phyloP scores from a whole-genome alignment of 2,329 filamentous ascomycete genomes.

The Fusarium sp. region DNA sequence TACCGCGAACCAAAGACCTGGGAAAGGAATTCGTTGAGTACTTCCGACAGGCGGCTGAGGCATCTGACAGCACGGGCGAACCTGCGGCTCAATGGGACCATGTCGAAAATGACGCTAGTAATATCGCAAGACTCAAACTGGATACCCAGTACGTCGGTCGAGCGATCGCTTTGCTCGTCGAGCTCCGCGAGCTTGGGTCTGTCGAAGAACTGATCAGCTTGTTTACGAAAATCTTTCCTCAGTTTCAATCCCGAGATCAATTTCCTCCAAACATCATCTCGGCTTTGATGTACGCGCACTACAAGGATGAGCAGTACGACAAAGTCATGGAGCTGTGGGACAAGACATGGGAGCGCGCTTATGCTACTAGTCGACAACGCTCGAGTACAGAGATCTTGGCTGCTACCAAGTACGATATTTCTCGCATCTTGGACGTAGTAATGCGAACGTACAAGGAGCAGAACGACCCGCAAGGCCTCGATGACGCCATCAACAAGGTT shows the following conservation, averaged over 20 bases:
- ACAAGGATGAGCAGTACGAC: constrained; percentile 64
- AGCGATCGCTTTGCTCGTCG: constrained; percentile 48
- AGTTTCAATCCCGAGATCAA: constrained; percentile 45
- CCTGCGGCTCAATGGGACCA: not conserved
- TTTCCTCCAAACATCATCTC: constrained; percentile 66
- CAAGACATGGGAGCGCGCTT: constrained; percentile 63
- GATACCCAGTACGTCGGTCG: constrained; percentile 46
- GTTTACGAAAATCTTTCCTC: constrained; percentile 56
- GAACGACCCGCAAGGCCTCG: constrained; percentile 57
- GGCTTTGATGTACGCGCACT: constrained; percentile 73
- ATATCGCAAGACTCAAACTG: constrained; percentile 37
- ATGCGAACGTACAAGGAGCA: constrained; percentile 54
- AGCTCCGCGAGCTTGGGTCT: constrained; percentile 59
- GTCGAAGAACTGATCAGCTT: constrained; percentile 65
- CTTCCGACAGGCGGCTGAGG: constrained; percentile 39
- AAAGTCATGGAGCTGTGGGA: constrained; percentile 74
- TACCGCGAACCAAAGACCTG: constrained; percentile 38
- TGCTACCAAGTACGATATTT: constrained; percentile 62
- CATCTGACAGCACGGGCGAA: constrained; percentile 1
- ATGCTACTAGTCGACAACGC: constrained; percentile 46
- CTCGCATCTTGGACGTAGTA: constrained; percentile 60
- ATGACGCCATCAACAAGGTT: constrained; percentile 63
- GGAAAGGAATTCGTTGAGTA: constrained; percentile 45
- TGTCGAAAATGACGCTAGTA: constrained; percentile 15
- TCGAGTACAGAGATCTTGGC: constrained; percentile 51